A percentile compares a stretch with the other conserved stretches of the same genome.
Evolutionary conservation across 495 filamentous ascomycete genomes (phyloP).

Genomic region (Xylaria longipes): DNA sequence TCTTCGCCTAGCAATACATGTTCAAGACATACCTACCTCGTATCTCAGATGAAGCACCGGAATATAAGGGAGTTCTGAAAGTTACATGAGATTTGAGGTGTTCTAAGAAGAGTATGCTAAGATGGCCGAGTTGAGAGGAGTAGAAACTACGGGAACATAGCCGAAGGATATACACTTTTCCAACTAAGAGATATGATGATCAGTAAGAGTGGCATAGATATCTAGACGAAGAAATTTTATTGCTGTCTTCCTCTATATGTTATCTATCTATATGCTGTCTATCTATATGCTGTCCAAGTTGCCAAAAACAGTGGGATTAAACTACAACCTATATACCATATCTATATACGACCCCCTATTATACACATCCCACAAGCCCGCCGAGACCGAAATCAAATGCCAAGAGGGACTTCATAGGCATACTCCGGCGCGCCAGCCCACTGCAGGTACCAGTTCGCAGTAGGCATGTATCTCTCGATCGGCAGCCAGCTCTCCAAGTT

Average conservation of each 20-base stretch:
- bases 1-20: neutral
- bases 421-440: conserved; percentile 42
- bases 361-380: neutral
- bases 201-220: neutral
- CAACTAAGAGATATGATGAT: neutral
- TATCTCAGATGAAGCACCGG: neutral
- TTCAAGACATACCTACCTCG: neutral
- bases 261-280: too few relatives aligned
- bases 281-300: too few relatives aligned
- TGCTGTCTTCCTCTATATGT: neutral
- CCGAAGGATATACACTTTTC: neutral
- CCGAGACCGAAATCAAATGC: conserved; percentile 23
- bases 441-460: conserved; percentile 37
- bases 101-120: neutral
- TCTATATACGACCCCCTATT: neutral
- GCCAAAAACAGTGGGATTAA: too few relatives aligned
- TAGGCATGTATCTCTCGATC: conserved; percentile 33
- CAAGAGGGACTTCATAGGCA: conserved; percentile 38
- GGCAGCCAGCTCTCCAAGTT: conserved; percentile 40
- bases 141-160: too few relatives aligned
- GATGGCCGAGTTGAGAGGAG: neutral
- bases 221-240: neutral
- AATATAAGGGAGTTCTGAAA: neutral
- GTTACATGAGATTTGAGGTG: neutral
- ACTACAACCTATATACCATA: neutral